phyloP scores from a whole-genome alignment of 208 protist genomes.

The Crithidia fasciculata region DNA sequence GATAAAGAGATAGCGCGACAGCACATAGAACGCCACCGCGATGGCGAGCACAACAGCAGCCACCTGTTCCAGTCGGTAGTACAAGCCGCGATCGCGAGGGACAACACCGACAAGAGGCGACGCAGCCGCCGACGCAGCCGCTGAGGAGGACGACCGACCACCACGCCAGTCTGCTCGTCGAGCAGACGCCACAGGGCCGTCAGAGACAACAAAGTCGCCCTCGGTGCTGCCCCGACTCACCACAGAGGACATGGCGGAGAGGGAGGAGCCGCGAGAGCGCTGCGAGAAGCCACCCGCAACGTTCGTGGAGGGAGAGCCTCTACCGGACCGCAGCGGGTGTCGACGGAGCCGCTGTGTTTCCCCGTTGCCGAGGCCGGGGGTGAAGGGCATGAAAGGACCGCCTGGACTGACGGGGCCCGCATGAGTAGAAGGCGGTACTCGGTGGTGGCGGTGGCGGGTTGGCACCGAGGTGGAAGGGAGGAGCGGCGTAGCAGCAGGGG shows the following conservation, averaged over 20 bases:
- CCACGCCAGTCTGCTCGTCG: no score
- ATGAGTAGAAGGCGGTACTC: not conserved
- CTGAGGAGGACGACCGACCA: no score
- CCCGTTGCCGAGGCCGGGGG: no score
- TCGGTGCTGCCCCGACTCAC: no score
- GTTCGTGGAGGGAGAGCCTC: no score
- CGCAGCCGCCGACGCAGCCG: not conserved
- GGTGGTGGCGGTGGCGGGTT: not conserved
- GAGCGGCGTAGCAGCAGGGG: no score
- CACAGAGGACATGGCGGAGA: no score
- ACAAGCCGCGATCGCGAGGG: not conserved
- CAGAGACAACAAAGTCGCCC: no score
- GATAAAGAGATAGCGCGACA: not conserved
- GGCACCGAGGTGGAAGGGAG: not conserved
- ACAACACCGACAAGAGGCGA: not conserved
- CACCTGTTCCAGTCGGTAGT: not conserved
- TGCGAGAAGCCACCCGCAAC: not conserved
- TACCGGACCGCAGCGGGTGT: no score
- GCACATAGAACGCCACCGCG: not conserved
- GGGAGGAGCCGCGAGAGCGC: not conserved
- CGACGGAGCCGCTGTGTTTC: no score
- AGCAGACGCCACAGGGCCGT: no score
- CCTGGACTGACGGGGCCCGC: not conserved
- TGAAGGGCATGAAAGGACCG: no score
- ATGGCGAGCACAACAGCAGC: not conserved